phyloP scores from a whole-genome alignment of 441 rosid genomes.

The Lepidium campestre region DNA sequence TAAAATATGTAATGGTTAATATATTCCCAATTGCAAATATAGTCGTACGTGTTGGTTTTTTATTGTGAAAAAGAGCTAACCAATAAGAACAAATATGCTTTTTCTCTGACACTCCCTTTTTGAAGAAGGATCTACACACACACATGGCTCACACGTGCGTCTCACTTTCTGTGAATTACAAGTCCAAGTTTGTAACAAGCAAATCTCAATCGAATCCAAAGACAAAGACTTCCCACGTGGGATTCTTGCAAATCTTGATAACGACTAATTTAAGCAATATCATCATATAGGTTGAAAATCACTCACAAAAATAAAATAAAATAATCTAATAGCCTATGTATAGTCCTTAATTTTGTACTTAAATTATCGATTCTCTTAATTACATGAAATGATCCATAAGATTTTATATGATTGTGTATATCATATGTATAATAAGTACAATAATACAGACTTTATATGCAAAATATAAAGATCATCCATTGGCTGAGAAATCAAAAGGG shows the following conservation, averaged over 20 bases:
- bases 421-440: slow-evolving; percentile 8
- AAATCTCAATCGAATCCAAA: slow-evolving; percentile 28
- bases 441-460: slow-evolving; percentile 8
- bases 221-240: slow-evolving; percentile 28
- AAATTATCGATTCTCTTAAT: background rate
- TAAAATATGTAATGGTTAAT: background rate
- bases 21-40: background rate
- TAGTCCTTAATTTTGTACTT: background rate
- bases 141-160: slow-evolving; percentile 21
- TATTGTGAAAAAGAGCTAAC: slow-evolving; percentile 1
- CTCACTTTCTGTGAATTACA: slow-evolving; percentile 20
- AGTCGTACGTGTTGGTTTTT: background rate
- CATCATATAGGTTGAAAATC: background rate
- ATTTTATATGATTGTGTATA: slow-evolving; percentile 15
- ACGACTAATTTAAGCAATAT: slow-evolving; percentile 19
- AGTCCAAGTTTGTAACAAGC: slow-evolving; percentile 16
- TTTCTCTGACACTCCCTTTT: slow-evolving; percentile 22
- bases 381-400: slow-evolving; percentile 14
- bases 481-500: slow-evolving; percentile 48
- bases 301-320: background rate
- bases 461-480: slow-evolving; percentile 33
- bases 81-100: slow-evolving; percentile 28
- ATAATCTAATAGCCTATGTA: background rate
- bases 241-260: slow-evolving; percentile 9
- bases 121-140: slow-evolving; percentile 6